These are phyloP conservation scores for Beverwykella pulmonaria DNA, from an alignment of 495 filamentous ascomycete species.

Conservation along the genomic window DNA sequence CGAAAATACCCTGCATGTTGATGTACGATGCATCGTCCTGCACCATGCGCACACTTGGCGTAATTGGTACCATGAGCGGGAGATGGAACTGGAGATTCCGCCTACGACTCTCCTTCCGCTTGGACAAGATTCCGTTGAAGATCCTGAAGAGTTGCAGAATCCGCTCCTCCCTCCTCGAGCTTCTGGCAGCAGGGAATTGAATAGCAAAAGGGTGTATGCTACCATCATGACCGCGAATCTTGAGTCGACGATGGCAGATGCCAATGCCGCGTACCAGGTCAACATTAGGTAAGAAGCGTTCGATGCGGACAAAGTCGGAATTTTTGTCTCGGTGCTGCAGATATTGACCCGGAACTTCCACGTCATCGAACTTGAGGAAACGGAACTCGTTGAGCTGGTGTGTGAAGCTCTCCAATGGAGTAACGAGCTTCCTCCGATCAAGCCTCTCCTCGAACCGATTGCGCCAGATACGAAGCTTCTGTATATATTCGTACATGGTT, in stretches of 20 bases:
- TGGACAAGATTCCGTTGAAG: constrained; percentile 85
- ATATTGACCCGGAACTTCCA: constrained; percentile 97
- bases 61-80: constrained; percentile 89
- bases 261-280: constrained; percentile 87
- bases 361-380: constrained; percentile 97
- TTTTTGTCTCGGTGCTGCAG: constrained; percentile 97
- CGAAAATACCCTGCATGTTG: constrained; percentile 88
- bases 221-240: constrained; percentile 97
- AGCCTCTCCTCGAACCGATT: constrained; percentile 98
- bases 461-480: constrained; percentile 92
- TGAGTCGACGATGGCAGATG: constrained; percentile 85
- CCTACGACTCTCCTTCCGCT: constrained; percentile 90
- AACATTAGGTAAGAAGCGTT: constrained; percentile 92
- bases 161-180: constrained; percentile 90
- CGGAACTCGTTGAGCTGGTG: constrained; percentile 93
- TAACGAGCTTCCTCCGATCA: constrained; percentile 72
- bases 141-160: constrained; percentile 97
- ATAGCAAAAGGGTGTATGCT: constrained; percentile 93
- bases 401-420: constrained; percentile 77
- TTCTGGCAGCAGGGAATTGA: constrained; percentile 88
- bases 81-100: constrained; percentile 95
- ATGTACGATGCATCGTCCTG: constrained; percentile 95
- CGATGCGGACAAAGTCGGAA: constrained; percentile 94
- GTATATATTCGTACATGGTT: constrained; percentile 96
- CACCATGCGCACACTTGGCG: constrained; percentile 88